Base-by-base conservation (phyloP, 805 yeast genomes). In the Sugiyamaella valdiviana region DNA sequence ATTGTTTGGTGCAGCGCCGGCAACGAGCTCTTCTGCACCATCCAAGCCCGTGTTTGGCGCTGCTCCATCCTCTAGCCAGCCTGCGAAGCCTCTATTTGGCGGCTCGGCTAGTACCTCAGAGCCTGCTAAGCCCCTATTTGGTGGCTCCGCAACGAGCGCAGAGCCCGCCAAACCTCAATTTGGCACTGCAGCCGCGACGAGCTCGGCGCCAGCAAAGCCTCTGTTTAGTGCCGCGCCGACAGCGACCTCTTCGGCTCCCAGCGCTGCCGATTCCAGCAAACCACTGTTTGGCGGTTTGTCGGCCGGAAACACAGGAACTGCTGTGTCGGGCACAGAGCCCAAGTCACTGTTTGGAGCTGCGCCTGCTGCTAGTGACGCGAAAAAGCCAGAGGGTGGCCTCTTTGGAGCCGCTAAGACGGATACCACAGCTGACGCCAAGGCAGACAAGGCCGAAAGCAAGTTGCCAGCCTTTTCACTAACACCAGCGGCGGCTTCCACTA, bases 401-500 rank as follows among this genome's bases (percentile, higher is more conserved):
- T 23, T 23, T 23, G 26, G 26, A 6, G 26, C 26, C 24, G 16
- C 35, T 12, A 38, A 14, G 12, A 16, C 17, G 12, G 44, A n/a
- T 38, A 37, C 36, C 14, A 7, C 45, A 20, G 15, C 44, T 23
- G 48, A 12, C 7, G 38, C 39, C 42, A 23, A 45, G 45, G 15
- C 42, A 15, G 39, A 21, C 6, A 20, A 36, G 6, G 9, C 43
- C 3, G 45, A 20, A 14, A 39, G 46, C n/a, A n/a, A n/a, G n/a
- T n/a, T n/a, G 24, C 19, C 42, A 9, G 26, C 44, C 17, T 17
- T 35, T 15, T 39, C 38, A 16, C 37, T 46, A 7, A 19, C 50
- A 20, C 42, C 40, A 14, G 38, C 56, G 29, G 45, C 56, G n/a
- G 39, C 50, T 29, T 36, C 48, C 14, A 37, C 54, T 20, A 40